Conservation (phyloP, 208 protist genomes). For the Wallacemonas sp. region DNA sequence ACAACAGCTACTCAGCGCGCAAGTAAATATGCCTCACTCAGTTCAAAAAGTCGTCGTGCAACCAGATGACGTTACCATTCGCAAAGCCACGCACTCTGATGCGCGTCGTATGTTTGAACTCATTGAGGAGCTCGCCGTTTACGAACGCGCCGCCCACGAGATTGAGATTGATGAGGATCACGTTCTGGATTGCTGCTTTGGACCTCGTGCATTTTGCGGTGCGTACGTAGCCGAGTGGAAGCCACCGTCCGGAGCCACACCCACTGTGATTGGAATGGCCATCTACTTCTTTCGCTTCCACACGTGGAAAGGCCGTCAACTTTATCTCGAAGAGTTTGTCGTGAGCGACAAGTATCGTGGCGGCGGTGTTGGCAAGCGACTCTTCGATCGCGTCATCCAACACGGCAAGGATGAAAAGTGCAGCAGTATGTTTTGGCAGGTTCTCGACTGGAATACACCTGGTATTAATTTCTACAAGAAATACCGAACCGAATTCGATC, state of each 20-base stretch:
- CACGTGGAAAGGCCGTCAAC: slow-evolving; percentile 20
- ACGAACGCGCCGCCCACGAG: slow-evolving; percentile 18
- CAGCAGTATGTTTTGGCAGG: slow-evolving; percentile 24
- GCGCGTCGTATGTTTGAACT: slow-evolving; percentile 13
- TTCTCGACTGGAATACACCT: slow-evolving; percentile 23
- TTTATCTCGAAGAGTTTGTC: slow-evolving; percentile 27
- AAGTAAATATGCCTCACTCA: slow-evolving; percentile 7
- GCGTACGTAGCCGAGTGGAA: slow-evolving; percentile 24
- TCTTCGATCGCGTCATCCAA: slow-evolving; percentile 19
- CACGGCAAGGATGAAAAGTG: slow-evolving; percentile 13
- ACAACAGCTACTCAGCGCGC: neutral
- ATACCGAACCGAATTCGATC: slow-evolving; percentile 17
- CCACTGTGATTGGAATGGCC: slow-evolving; percentile 20
- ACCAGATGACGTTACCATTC: slow-evolving; percentile 13
- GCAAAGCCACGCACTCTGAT: neutral
- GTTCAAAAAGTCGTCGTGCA: neutral
- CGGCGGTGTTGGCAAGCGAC: slow-evolving; percentile 15
- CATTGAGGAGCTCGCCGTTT: slow-evolving; percentile 19
- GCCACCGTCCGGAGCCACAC: neutral
- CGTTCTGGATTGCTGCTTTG: slow-evolving; percentile 16
- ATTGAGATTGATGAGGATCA: slow-evolving; percentile 3
- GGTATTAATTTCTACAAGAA: slow-evolving; percentile 22
- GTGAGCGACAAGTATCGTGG: slow-evolving; percentile 19
- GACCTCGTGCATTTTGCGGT: slow-evolving; percentile 10
- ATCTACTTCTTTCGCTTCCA: slow-evolving; percentile 20